Conservation (phyloP, 73 alveolate genomes). For the Paramecium biaurelia region DNA sequence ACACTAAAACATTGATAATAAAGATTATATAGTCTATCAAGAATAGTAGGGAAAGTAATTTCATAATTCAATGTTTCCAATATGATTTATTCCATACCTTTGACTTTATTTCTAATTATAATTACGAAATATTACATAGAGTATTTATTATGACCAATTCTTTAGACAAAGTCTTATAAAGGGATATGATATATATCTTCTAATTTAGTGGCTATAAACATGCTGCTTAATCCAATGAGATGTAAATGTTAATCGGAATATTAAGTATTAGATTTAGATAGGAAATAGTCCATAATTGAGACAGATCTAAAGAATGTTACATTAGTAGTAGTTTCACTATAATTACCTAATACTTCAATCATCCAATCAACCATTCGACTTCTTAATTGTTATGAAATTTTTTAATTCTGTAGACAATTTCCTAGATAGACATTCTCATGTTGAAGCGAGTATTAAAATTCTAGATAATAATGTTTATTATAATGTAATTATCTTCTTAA, state of each 20-base stretch:
- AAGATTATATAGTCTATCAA: neutral
- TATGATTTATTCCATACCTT: neutral
- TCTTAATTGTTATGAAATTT: constrained; percentile 71
- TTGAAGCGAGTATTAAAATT: neutral
- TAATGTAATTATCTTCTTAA: neutral
- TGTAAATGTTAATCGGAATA: constrained; percentile 60
- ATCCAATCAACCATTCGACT: constrained; percentile 96
- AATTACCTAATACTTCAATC: constrained; percentile 87
- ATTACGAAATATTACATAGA: neutral
- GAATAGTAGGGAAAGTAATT: constrained; percentile 36
- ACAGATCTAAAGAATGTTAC: constrained; percentile 86
- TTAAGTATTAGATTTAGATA: constrained; percentile 53
- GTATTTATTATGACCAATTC: constrained; percentile 58
- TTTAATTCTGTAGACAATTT: constrained; percentile 60
- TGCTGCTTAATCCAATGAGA: constrained; percentile 81
- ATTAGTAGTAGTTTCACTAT: constrained; percentile 64
- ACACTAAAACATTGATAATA: constrained; percentile 33
- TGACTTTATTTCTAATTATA: constrained; percentile 1
- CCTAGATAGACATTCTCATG: neutral
- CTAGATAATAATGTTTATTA: neutral
- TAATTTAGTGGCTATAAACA: constrained; percentile 84
- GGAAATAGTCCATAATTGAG: constrained; percentile 80
- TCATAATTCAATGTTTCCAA: neutral
- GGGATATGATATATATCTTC: constrained; percentile 76
- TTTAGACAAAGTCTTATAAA: constrained; percentile 26